phyloP scores from a whole-genome alignment of 768 basidiomycete genomes.

The Podaxis sp. region DNA sequence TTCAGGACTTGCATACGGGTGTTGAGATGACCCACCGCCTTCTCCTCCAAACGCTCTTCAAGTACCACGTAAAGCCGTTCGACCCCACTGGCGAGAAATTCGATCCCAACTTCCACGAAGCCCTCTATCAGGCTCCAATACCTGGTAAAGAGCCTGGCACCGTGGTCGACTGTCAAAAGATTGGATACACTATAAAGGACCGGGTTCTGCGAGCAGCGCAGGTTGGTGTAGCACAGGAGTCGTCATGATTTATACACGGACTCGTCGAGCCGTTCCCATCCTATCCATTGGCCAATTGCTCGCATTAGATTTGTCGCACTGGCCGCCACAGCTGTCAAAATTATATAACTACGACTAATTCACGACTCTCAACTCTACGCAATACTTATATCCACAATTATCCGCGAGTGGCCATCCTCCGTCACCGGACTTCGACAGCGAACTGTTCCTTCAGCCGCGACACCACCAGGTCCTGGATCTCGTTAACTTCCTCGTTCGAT shows the following conservation, averaged over 20 bases:
- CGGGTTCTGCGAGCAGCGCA: conserved; percentile 92
- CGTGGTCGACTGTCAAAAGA: conserved; percentile 88
- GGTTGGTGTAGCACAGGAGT: conserved; percentile 90
- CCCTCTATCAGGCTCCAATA: conserved; percentile 89
- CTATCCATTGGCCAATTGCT: conserved; percentile 8
- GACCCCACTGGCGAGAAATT: conserved; percentile 92
- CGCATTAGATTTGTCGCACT: conserved; percentile 6
- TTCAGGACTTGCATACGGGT: conserved; percentile 77
- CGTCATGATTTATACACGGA: conserved; percentile 29
- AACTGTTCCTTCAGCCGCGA: conserved; percentile 57
- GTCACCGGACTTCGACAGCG: conserved; percentile 86
- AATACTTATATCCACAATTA: conserved; percentile 36
- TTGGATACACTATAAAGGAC: conserved; percentile 93
- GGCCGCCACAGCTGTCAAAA: conserved; percentile 18
- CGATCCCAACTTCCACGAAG: conserved; percentile 95
- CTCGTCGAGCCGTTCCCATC: neutral
- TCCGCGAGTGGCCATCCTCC: conserved; percentile 18
- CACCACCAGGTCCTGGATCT: conserved; percentile 65
- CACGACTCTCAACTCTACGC: conserved; percentile 28
- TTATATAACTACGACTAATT: conserved; percentile 26
- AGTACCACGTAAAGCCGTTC: conserved; percentile 89
- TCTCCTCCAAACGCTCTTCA: conserved; percentile 85
- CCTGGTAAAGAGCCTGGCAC: conserved; percentile 89
- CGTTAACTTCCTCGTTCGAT: conserved; percentile 86
- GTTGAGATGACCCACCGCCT: conserved; percentile 92